Evolutionary conservation across 441 rosid genomes (phyloP), one percentile per base, ranked within the genome.

Genomic region (Gossypium lobatum): DNA sequence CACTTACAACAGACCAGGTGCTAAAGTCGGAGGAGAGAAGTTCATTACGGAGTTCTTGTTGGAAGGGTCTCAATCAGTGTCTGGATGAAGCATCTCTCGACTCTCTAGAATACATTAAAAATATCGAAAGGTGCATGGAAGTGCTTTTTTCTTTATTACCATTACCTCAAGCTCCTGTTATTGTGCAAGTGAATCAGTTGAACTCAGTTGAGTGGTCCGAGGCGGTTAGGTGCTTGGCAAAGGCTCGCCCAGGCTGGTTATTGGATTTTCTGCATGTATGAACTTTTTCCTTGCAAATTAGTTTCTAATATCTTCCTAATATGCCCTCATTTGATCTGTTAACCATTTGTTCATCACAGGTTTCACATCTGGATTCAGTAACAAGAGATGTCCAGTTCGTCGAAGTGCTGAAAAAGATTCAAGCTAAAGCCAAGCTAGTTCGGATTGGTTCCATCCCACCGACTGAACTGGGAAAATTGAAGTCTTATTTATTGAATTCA

Each of bases 61-160:
- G 97, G 99, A 88, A 84, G 70, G 99, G 99, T 77, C 87, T 92
- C 62, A 74, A 55, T 75, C 89, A 78, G 68, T 88, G 91, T 84
- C 86, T 92, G n/a, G 93, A 88, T 72, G 95, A 87, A 80, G 83
- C 87, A 76, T 82, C 91, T 18, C 82, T 87, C 14, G 85, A 85
- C 74, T 88, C 90, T 69, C 64, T 81, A 67, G 89, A 80, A 31
- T 86, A 84, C 86, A 85, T 80, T 55, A 76, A 80, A 53, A 81
- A 78, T 77, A 77, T 88, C 64, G 93, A 89, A 66, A 89, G 80
- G 76, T 92, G 94, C 86, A 81, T 89, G 83, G 91, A 88, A 81
- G 76, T 87, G 76, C 83, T 95, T 25, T 91, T 92, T 80, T 63
- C 83, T 16, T 76, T 86, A 71, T 85, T 95, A 80, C 94, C 97